Conservation (phyloP, 805 yeast species). For the Ogataea methylovora region DNA sequence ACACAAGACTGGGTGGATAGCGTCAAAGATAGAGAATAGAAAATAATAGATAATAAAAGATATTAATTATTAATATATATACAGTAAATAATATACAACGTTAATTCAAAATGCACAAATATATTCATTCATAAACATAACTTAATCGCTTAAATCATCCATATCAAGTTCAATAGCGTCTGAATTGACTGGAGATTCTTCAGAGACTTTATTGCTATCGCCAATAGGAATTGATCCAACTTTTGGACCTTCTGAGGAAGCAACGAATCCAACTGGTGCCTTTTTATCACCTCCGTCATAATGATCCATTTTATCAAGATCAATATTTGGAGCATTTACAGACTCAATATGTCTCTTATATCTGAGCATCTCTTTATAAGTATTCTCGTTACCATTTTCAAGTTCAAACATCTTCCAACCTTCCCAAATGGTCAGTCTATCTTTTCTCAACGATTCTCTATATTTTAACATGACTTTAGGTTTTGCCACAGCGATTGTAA, state of each 20-base stretch:
- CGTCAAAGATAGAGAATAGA: conserved; percentile 4
- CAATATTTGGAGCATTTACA: conserved; percentile 6
- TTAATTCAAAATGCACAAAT: neutral
- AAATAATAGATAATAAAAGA: neutral
- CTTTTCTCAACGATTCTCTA: conserved; percentile 3
- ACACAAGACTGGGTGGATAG: conserved; percentile 82
- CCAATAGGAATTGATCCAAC: conserved; percentile 18
- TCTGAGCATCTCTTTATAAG: conserved; percentile 68
- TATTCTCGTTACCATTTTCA: conserved; percentile 58
- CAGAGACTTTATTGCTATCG: neutral
- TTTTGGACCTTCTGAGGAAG: conserved; percentile 29
- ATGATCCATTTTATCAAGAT: conserved; percentile 3
- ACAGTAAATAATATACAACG: neutral
- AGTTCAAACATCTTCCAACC: conserved; percentile 73
- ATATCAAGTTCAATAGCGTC: conserved; percentile 57
- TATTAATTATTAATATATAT: neutral
- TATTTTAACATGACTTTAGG: conserved; percentile 20
- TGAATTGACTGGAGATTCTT: conserved; percentile 30
- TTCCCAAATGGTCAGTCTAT: conserved; percentile 41
- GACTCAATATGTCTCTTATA: conserved; percentile 40
- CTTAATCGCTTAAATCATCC: conserved; percentile 8
- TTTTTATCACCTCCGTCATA: conserved; percentile 11
- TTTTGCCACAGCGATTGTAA: conserved; percentile 8
- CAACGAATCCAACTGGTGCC: conserved; percentile 44
- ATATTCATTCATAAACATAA: neutral